Evolutionary conservation across 208 protist species (phyloP).

Genomic region (Wallacemonas sp.): DNA sequence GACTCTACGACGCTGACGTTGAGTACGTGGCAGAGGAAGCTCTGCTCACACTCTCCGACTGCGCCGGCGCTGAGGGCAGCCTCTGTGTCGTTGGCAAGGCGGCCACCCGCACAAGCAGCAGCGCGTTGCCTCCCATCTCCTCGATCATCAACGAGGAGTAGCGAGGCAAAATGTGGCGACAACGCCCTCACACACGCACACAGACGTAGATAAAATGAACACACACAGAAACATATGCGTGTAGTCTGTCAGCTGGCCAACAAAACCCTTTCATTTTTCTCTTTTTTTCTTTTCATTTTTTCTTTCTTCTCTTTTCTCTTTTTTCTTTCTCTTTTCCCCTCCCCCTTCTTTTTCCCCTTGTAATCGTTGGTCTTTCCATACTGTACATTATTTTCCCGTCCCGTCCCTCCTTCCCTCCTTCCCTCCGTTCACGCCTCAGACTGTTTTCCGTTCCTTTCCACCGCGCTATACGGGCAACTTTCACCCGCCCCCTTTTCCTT

Average conservation of each 20-base stretch:
- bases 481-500: no score
- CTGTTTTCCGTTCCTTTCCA: background rate
- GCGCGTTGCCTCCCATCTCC: background rate
- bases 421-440: no score
- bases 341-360: conserved; percentile 10
- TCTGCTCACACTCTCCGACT: conserved; percentile 50
- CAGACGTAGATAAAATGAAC: background rate
- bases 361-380: background rate
- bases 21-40: conserved; percentile 85
- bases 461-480: no score
- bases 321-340: background rate
- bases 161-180: conserved; percentile 1
- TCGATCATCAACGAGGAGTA: background rate
- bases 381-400: background rate
- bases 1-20: conserved; percentile 32
- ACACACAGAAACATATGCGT: conserved; percentile 5
- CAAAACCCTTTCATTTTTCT: background rate
- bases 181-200: background rate
- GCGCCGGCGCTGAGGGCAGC: conserved; percentile 21
- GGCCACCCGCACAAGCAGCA: background rate
- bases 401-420: conserved; percentile 2
- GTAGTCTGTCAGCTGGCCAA: background rate
- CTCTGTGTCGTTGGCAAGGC: conserved; percentile 10
- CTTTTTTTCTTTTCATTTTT: conserved; percentile 21
- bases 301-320: conserved; percentile 14